Evolutionary conservation across 2,329 filamentous ascomycete genomes (phyloP).

Genomic region (Berkeleyomyces rouxiae): DNA sequence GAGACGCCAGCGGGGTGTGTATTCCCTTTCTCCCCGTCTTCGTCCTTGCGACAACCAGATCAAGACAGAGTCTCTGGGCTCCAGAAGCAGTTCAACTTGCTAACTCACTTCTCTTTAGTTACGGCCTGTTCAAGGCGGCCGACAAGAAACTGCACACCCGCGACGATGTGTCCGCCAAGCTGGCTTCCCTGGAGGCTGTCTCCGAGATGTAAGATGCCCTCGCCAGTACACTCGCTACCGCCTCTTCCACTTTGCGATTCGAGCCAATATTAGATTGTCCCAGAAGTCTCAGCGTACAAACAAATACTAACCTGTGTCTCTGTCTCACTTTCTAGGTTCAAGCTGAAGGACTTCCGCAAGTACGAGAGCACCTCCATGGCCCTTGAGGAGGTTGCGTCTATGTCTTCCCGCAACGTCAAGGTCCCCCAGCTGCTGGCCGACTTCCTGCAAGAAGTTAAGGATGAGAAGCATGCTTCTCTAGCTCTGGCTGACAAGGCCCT

Average conservation of each 20-base stretch:
- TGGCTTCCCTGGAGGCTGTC: constrained; percentile 66
- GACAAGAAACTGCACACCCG: constrained; percentile 96
- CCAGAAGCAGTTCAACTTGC: not conserved
- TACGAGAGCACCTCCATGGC: constrained; percentile 87
- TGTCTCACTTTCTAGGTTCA: constrained; percentile 41
- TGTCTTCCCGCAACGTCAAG: constrained; percentile 66
- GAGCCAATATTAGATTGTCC: not conserved
- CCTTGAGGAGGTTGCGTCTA: constrained; percentile 72
- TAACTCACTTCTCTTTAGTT: constrained; percentile 35
- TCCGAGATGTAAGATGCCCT: constrained; percentile 56
- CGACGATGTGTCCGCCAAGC: constrained; percentile 59
- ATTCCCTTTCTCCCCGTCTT: constrained; percentile 10
- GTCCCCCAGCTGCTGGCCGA: constrained; percentile 72
- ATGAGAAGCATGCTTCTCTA: constrained; percentile 92
- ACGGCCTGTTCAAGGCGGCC: constrained; percentile 94
- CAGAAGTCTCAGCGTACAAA: not conserved
- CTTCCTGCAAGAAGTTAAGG: constrained; percentile 78
- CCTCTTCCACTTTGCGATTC: not conserved
- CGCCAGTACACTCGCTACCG: not conserved
- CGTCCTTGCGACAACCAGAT: not conserved
- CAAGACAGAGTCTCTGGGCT: not conserved
- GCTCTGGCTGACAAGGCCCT: constrained; percentile 90
- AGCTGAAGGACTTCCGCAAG: constrained; percentile 93
- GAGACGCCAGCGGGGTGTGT: constrained; percentile 73
- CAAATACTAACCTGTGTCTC: constrained; percentile 10